Evolutionary conservation across 768 basidiomycete genomes (phyloP), one percentile per base, ranked within the genome.

Genomic region (Rhizopogon vinicolor): DNA sequence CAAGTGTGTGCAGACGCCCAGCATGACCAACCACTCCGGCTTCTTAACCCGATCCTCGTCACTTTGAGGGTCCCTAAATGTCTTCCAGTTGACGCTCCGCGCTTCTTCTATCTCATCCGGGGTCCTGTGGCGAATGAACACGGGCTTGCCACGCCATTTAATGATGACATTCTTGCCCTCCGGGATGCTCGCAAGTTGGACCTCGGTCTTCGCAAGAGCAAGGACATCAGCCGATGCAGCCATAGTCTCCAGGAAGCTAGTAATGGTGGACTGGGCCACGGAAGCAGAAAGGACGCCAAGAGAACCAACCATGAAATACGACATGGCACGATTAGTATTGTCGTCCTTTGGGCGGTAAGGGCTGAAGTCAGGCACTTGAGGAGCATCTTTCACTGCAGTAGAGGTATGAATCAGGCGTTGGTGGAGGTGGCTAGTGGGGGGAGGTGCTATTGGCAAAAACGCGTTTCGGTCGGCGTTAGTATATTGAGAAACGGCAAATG

Each of bases 81-180:
- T 58, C 79, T 94, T 92, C 87, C 94, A 87, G 72, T 96, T 86
- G 55, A 81, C 75, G 40, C 72, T 65, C 73, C 91, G 87, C 50
- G 97, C 97, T 76, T 99, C 97, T 59, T 91, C 84, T 63, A 99
- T 91, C 78, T 99, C 97, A 54, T 78, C 81, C 54, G 79, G 65
- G 13, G 97, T 99, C 66, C 97, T 85, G 79, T 99, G 97, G 62
- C 97, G 85, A 71, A 99, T 93, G 80, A 98, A 98, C 53, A 99
- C 97, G 61, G 97, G 97, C 81, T 99, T 99, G 72, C 97, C 97
- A 67, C 97, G 91, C 97, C 97, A 99, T 79, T 98, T 94, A 77
- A 95, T 91, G 73, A 96, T 86, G 63, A 89, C 90, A 69, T 96
- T 95, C 83, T 94, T 95, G 73, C 94, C 94, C 81, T 98, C 93